These are phyloP conservation scores for Colletotrichum theobromicola DNA, from an alignment of 2,329 filamentous ascomycete species.

Conservation along the genomic window DNA sequence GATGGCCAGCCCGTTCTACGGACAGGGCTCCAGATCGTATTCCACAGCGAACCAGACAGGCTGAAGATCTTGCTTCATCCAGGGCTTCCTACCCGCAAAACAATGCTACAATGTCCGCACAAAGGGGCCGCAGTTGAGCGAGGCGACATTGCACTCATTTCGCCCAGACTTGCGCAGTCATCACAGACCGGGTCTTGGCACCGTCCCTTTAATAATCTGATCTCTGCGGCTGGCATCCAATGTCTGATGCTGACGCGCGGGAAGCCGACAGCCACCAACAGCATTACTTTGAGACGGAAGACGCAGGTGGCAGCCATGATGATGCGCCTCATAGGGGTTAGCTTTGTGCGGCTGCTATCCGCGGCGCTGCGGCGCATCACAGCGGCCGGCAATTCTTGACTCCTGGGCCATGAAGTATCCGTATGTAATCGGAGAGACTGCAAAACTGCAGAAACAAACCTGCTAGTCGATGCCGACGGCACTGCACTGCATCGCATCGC, in stretches of 20 bases:
- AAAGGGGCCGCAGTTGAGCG: neutral
- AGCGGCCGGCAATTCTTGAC: neutral
- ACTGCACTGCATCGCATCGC: neutral
- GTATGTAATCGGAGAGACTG: too few species aligned
- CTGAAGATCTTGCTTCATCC: slow-evolving; percentile 8
- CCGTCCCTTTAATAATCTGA: slow-evolving; percentile 2
- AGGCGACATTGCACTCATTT: slow-evolving; percentile 19
- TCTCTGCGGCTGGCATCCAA: neutral
- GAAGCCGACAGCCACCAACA: neutral
- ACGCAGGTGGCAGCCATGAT: neutral
- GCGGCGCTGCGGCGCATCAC: neutral
- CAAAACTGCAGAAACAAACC: neutral
- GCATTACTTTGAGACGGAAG: neutral
- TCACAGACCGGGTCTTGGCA: slow-evolving; percentile 9
- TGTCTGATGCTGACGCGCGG: neutral
- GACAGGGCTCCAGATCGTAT: slow-evolving; percentile 8
- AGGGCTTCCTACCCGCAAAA: neutral
- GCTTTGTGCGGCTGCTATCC: neutral
- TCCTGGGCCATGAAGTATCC: too few species aligned
- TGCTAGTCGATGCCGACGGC: neutral
- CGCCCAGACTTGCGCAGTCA: neutral
- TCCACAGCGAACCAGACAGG: neutral
- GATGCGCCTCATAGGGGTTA: neutral
- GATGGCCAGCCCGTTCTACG: slow-evolving; percentile 13
- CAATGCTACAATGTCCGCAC: neutral